Base-by-base conservation (phyloP, 257 asterid species). In the Petunia axillaris region DNA sequence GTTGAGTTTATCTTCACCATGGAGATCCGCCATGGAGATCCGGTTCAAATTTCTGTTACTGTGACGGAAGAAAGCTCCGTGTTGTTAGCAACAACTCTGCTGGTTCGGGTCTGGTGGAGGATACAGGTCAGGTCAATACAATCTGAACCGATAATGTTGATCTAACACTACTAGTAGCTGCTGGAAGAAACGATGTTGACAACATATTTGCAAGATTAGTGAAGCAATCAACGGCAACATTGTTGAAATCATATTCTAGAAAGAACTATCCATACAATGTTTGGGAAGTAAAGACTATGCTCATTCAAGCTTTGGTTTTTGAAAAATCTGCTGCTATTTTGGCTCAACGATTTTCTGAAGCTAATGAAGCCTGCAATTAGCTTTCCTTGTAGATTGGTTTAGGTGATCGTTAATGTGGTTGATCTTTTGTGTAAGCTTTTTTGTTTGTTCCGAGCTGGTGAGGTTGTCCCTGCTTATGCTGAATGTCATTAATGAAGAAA, bases 271-370 rank as follows among this genome's bases (percentile, higher is more conserved):
- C 97, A 0, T 91, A 85, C 80, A 82, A 92, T 1, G 91, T 96
- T 59, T 94, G 98, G 98, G 93, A 94, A 64, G 91, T 94, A n/a
- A 93, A 93, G 90, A 94, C 96, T 44, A 82, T 91, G 87, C 80
- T 94, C 1, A 91, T 94, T 36, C 97, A 88, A 74, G 96, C 87
- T 15, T 57, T 94, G 86, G 97, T 93, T 4, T 93, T 97, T 8
- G 87, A 89, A 59, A 35, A 77, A 11, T 88, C 97, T 25, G 98
- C 98, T n/a, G 83, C 86, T 2, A 1, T 79, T 73, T 97, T 90
- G 62, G 96, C 97, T 13, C 87, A 75, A 13, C 82, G 54, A 16
- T 94, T 93, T 80, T 81, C 87, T 4, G 62, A 84, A 60, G 98
- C 97, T 2, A 94, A 93, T 87, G 67, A 81, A 71, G 88, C 89